Base-by-base conservation (phyloP, 371 early-diverging fungal genomes). In the Mortierella sp. region DNA sequence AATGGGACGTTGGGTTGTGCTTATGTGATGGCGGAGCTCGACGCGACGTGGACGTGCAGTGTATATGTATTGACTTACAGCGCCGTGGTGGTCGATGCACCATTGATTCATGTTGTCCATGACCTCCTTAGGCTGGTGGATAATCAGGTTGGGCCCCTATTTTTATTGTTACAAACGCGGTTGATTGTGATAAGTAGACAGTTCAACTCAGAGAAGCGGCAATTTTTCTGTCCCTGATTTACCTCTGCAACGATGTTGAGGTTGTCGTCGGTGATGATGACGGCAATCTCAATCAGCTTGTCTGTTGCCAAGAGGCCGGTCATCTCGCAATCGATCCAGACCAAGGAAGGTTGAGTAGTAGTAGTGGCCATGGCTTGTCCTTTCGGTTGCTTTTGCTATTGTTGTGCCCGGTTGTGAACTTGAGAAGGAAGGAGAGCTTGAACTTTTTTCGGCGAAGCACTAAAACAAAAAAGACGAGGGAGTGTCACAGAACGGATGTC, bases 281-380 rank as follows among this genome's bases (percentile, higher is more conserved):
- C 94, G 0, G 98, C 97, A 71, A 98, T 95, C 87, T 98, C 98
- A 72, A 98, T 94, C 82, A 98, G 90, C 64, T 91, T 91, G 77
- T 93, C 94, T 59, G 90, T 92, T 5, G 94, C 79, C 80, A 93
- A 91, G 50, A 96, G 92, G 61, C 96, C 96, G 34, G 93, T 92
- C 93, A 93, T 94, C 91, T 96, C 97, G 80, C 96, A 95, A 82
- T 98, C 98, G 77, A 98, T 94, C 98, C 98, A 98, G 44, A 98
- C 96, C 54, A 97, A 89, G 40, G 95, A 84, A n/a, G 85, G 76
- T 64, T 64, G 31, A 4, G 31, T 61, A 31, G 59, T 57, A 9
- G 31, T 31, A 19, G 57, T 28, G n/a, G 61, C 28, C 57, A 28
- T 57, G 14, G 14, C 31, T 31, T 61, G 61, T 31, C 16, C 0